A percentile compares a stretch with the other conserved stretches of the same genome.
These are phyloP conservation scores for Scedosporium boydii DNA, from an alignment of 2,329 filamentous ascomycete species.

Conservation along the genomic window DNA sequence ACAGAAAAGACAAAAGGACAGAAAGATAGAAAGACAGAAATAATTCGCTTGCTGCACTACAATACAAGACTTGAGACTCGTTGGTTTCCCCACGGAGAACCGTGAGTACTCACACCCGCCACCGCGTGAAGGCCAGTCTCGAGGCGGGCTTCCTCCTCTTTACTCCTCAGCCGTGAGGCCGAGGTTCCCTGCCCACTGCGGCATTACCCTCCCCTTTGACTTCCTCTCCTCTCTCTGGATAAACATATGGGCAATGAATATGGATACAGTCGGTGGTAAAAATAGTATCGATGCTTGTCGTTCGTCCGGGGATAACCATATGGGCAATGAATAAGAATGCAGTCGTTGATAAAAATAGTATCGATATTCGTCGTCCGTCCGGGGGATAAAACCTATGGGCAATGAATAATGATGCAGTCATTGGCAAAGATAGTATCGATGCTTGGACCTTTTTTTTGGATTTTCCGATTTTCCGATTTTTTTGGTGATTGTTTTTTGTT, in stretches of 20 bases:
- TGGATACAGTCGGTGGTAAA: not conserved
- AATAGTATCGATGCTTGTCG: not conserved
- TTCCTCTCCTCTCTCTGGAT: not conserved
- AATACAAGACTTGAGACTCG: slow-evolving; percentile 3
- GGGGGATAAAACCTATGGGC: too few species aligned
- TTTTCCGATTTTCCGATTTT: not conserved
- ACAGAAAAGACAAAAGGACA: not conserved
- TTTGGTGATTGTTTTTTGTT: not conserved
- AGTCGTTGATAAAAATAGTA: not conserved
- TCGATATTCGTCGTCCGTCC: not conserved
- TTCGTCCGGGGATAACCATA: not conserved
- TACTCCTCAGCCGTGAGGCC: not conserved
- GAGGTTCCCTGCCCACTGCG: slow-evolving; percentile 3
- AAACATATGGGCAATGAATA: not conserved
- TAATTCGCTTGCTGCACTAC: not conserved
- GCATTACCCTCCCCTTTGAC: not conserved
- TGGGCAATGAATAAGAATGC: not conserved
- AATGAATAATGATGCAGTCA: too few species aligned
- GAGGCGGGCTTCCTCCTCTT: slow-evolving; percentile 2
- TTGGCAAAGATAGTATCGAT: not conserved
- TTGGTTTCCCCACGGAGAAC: not conserved
- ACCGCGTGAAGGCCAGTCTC: slow-evolving; percentile 4
- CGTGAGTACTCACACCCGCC: not conserved
- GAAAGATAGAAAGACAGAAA: not conserved
- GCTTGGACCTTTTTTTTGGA: not conserved